phyloP scores from a whole-genome alignment of 495 filamentous ascomycete genomes.

The Annulohypoxylon nitens region DNA sequence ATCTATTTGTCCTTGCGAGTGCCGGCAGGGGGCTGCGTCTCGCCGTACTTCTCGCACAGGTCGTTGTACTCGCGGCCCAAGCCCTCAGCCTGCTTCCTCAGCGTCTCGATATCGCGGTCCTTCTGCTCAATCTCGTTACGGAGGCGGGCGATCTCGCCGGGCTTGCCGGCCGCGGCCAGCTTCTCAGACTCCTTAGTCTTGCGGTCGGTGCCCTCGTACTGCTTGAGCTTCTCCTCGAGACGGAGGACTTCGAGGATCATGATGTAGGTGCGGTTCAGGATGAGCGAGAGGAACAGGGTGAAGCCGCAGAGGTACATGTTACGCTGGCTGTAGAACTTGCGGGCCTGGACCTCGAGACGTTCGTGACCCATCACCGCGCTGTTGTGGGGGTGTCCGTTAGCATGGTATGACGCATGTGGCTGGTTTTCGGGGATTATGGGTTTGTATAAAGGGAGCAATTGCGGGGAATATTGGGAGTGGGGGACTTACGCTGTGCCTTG shows the following conservation, averaged over 20 bases:
- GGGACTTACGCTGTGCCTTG: slow-evolving; percentile 43
- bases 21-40: slow-evolving; percentile 62
- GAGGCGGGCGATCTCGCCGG: slow-evolving; percentile 68
- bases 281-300: slow-evolving; percentile 97
- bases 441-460: neutral
- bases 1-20: slow-evolving; percentile 78
- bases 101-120: slow-evolving; percentile 79
- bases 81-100: slow-evolving; percentile 88
- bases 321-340: slow-evolving; percentile 99
- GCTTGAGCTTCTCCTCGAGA: slow-evolving; percentile 92
- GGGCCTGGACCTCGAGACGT: slow-evolving; percentile 97
- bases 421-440: neutral
- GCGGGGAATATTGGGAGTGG: slow-evolving; percentile 10
- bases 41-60: slow-evolving; percentile 81
- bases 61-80: slow-evolving; percentile 83
- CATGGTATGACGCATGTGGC: slow-evolving; percentile 19
- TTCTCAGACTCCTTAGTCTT: slow-evolving; percentile 80
- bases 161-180: slow-evolving; percentile 79
- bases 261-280: slow-evolving; percentile 98
- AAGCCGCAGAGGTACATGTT: slow-evolving; percentile 99
- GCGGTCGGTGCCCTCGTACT: slow-evolving; percentile 81
- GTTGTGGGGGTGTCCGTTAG: slow-evolving; percentile 34
- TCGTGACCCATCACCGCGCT: slow-evolving; percentile 84
- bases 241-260: slow-evolving; percentile 96
- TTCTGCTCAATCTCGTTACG: slow-evolving; percentile 78